Evolutionary conservation across 2,329 filamentous ascomycete species (phyloP), one percentile per base, ranked within the genome.

Genomic region (Clonostachys solani): DNA sequence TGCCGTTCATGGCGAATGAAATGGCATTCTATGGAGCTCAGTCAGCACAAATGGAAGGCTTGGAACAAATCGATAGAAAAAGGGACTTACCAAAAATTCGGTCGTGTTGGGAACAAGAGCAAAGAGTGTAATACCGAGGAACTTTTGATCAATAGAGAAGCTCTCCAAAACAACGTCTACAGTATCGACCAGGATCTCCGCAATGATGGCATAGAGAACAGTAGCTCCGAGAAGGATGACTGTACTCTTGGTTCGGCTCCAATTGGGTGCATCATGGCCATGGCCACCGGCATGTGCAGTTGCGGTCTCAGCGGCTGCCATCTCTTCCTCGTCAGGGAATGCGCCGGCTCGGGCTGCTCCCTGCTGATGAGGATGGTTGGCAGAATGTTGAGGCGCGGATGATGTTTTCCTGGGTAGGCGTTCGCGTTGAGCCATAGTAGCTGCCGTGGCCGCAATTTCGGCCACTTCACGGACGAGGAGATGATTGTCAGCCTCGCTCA

Each of bases 1-100:
- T 99, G 50, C 94, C 94, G 61, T 99, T 97, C 92, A 99, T 99
- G 46, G 94, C 94, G 64, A 99, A 99, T 1, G 92, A 96, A 50
- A 99, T 99, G 63, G 92, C 94, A 67, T 99, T 99, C 84, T 91
- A 29, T 6, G 40, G 49, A 55, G 49, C 52, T 42, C 33, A 35
- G n/a, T 33, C 19, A 19, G 34, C 41, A 50, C 52, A n/a, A 56
- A 6, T 44, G 23, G 23, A 29, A 10, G 23, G 9, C 23, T 29
- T 29, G 9, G 23, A 29, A 29, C 9, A 29, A 29, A 29, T 7
- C 7, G 23, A 17, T 9, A 41, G 29, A 34, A 29, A 16, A 56
- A 18, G 16, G 36, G 18, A 68, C 84, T 71, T 77, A 92, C 87
- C 74, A 99, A 66, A 63, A 99, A 99, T 63, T 99, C 94, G 2